phyloP scores from a whole-genome alignment of 257 asterid species.

The Nicotiana undulata region DNA sequence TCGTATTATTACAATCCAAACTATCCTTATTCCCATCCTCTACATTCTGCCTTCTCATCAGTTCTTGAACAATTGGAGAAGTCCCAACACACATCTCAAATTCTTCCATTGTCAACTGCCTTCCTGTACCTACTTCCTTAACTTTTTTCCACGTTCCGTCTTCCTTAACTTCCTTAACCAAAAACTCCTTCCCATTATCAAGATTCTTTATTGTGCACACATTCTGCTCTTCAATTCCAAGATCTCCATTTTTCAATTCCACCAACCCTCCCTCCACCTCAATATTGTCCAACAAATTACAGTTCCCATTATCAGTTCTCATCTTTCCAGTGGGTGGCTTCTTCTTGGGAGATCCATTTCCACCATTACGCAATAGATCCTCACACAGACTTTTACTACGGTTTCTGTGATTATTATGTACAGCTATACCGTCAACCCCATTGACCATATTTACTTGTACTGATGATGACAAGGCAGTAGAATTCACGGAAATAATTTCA shows the following conservation, averaged over 20 bases:
- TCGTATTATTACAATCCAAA: constrained; percentile 33
- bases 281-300: constrained; percentile 4
- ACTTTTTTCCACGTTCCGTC: constrained; percentile 92
- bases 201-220: constrained; percentile 80
- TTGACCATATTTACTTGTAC: constrained; percentile 9
- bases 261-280: constrained; percentile 17
- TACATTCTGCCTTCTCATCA: constrained; percentile 93
- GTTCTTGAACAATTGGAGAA: constrained; percentile 91
- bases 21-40: constrained; percentile 66
- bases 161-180: constrained; percentile 87
- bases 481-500: constrained; percentile 9
- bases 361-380: constrained; percentile 12
- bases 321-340: constrained; percentile 36
- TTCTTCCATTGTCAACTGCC: constrained; percentile 91
- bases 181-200: constrained; percentile 90
- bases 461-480: constrained; percentile 2
- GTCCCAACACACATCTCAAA: constrained; percentile 92
- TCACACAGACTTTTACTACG: constrained; percentile 12
- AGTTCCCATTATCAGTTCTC: constrained; percentile 19
- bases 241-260: constrained; percentile 9
- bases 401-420: constrained; percentile 22
- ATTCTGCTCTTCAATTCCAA: constrained; percentile 23
- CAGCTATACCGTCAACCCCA: constrained; percentile 20
- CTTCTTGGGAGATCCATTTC: constrained; percentile 27
- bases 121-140: constrained; percentile 86